phyloP scores from a whole-genome alignment of 345 rosid genomes.

The Dimocarpus longan region DNA sequence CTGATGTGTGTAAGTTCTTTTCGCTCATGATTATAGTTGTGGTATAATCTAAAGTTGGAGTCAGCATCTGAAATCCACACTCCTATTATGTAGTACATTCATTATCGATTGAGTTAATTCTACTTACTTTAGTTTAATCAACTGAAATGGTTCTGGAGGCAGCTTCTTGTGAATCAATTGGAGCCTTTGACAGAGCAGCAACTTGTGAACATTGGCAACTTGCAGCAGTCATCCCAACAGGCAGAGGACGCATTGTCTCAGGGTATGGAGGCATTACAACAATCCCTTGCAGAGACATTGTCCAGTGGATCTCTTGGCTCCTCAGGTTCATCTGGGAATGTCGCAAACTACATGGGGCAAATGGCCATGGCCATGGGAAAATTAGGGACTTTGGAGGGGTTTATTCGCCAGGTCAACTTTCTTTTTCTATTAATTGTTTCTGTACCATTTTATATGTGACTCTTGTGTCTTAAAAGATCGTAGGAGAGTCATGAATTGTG shows the following conservation, averaged over 20 bases:
- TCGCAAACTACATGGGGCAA: conserved; percentile 98
- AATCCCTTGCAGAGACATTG: conserved; percentile 87
- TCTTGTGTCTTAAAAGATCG: neutral
- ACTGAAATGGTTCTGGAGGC: conserved; percentile 29
- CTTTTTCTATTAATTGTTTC: neutral
- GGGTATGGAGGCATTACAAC: conserved; percentile 99
- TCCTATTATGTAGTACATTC: neutral
- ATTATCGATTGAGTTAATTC: neutral
- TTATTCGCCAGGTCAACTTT: conserved; percentile 85
- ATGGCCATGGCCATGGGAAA: conserved; percentile 99
- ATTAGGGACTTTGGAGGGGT: conserved; percentile 95
- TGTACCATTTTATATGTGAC: neutral
- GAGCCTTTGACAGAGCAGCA: conserved; percentile 99
- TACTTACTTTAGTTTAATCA: conserved; percentile 4
- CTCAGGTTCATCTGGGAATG: conserved; percentile 82
- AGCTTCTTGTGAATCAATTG: conserved; percentile 88
- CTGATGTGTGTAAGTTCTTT: neutral
- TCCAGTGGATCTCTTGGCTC: conserved; percentile 86
- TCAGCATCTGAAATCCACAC: neutral
- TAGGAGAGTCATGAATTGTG: neutral
- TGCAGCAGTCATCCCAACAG: conserved; percentile 98
- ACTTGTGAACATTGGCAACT: conserved; percentile 62
- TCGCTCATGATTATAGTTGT: neutral
- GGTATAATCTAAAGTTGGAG: neutral
- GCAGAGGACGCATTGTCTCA: conserved; percentile 99